A percentile compares a stretch with the other conserved stretches of the same genome.
Evolutionary conservation across 441 rosid genomes (phyloP).

Genomic region (Brassica hybrid): DNA sequence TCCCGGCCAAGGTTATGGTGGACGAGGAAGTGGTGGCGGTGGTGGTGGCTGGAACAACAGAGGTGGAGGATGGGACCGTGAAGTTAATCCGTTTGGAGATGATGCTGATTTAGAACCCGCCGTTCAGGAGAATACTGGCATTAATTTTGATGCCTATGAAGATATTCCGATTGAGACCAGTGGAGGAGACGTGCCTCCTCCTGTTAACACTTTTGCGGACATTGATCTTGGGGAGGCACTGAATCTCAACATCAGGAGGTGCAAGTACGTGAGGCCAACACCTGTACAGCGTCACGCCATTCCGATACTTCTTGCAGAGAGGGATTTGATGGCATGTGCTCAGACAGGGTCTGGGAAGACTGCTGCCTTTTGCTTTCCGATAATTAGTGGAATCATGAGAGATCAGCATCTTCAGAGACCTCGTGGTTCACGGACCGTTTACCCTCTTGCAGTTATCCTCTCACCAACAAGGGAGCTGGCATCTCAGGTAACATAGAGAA

Average conservation of each 20-base stretch:
- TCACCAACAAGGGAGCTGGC: slow-evolving; percentile 70
- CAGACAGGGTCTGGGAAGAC: slow-evolving; percentile 76
- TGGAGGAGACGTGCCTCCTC: slow-evolving; percentile 67
- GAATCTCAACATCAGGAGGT: slow-evolving; percentile 60
- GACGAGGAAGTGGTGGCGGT: slow-evolving; percentile 35
- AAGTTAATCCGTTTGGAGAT: slow-evolving; percentile 58
- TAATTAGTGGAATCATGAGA: slow-evolving; percentile 65
- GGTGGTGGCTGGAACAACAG: slow-evolving; percentile 53
- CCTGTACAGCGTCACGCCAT: slow-evolving; percentile 66
- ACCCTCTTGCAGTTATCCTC: slow-evolving; percentile 65
- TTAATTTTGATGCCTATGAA: slow-evolving; percentile 66
- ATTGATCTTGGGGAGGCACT: slow-evolving; percentile 62
- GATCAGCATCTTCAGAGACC: slow-evolving; percentile 56
- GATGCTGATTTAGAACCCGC: slow-evolving; percentile 31
- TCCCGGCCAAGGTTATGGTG: slow-evolving; percentile 38
- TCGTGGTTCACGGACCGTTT: slow-evolving; percentile 57
- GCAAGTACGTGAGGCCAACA: slow-evolving; percentile 67
- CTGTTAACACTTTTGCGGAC: slow-evolving; percentile 59
- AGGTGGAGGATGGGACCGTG: slow-evolving; percentile 59
- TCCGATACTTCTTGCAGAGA: slow-evolving; percentile 51
- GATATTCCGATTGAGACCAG: slow-evolving; percentile 70
- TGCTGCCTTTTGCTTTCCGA: slow-evolving; percentile 74
- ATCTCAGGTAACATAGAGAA: slow-evolving; percentile 49
- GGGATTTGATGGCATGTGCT: slow-evolving; percentile 74
- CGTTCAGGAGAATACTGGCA: slow-evolving; percentile 54